Evolutionary conservation across 345 rosid species (phyloP), one percentile per base, ranked within the genome.

Genomic region (Nephelium lappaceum): DNA sequence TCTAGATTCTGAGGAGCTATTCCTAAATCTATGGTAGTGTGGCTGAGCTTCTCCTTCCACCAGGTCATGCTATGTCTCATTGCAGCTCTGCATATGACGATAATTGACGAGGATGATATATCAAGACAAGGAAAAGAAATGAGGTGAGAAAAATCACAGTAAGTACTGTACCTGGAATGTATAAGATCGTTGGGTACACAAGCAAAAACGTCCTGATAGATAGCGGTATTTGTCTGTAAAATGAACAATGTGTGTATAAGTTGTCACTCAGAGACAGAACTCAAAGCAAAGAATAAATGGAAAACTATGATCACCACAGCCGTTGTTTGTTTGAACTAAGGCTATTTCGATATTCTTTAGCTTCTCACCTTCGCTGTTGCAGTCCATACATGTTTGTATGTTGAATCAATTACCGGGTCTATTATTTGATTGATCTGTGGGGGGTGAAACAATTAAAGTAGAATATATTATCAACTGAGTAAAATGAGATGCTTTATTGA

Each of bases 161-260:
- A 69, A 0, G 8, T 10, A 38, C 27, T 61, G 31, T 82, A 96
- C 99, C 99, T 90, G 62, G 98, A 86, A 78, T 94, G 94, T 71
- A 91, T 88, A 79, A 93, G 98, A 87, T 96, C 99, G 65, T 79
- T 94, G 45, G 99, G 99, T 58, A 93, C 86, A 79, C 98, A 94
- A 77, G 98, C 86, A 82, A 96, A 96, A 66, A 94, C 94, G 41
- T 93, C 99, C 81, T 94, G 98, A 84, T 93, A 96, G 79, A 94
- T 87, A 42, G 88, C 84, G 0, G 99, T 91, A 77, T 96, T 96
- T 41, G 81, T 89, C 99, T 96, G 98, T 74, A 81, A 76, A 67
- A 65, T 63, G 57, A 53, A 81, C 75, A 75, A 71, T 14, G 49
- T 14, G 69, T 14, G 69, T n/a, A 36, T 67, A 67, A 42, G 79